These are phyloP conservation scores for Fusarium sulawesiense DNA, from an alignment of 2,329 filamentous ascomycete species.

Conservation along the genomic window DNA sequence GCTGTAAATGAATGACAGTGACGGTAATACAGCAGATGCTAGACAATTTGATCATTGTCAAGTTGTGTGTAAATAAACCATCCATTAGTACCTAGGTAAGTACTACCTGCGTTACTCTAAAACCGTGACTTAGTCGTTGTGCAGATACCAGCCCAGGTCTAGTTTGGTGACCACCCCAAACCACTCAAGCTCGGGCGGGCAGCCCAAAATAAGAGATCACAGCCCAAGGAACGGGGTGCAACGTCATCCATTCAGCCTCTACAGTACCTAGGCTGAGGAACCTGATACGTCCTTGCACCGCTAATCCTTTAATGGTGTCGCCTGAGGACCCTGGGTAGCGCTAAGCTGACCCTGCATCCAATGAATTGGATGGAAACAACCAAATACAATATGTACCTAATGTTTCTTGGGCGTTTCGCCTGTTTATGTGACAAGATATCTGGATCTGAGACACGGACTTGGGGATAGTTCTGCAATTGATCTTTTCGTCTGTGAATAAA, in stretches of 20 bases:
- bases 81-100: neutral
- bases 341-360: slow-evolving; percentile 26
- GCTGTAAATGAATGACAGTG: slow-evolving; percentile 3
- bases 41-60: neutral
- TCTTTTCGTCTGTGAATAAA: neutral
- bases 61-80: neutral
- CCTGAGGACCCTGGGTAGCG: slow-evolving; percentile 32
- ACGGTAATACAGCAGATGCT: neutral
- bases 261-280: slow-evolving; percentile 15
- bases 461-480: neutral
- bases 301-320: slow-evolving; percentile 17
- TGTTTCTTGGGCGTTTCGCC: slow-evolving; percentile 12
- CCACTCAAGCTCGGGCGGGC: neutral
- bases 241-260: slow-evolving; percentile 31
- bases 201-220: slow-evolving; percentile 13
- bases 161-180: neutral
- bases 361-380: slow-evolving; percentile 10
- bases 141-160: neutral
- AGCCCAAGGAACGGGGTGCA: slow-evolving; percentile 30
- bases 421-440: neutral
- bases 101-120: neutral
- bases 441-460: neutral
- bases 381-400: neutral
- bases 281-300: slow-evolving; percentile 25
- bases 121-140: neutral